A percentile compares a stretch with the other conserved stretches of the same genome.
These are phyloP conservation scores for Aspergillus tamarii DNA, from an alignment of 2,329 filamentous ascomycete genomes.

Conservation along the genomic window DNA sequence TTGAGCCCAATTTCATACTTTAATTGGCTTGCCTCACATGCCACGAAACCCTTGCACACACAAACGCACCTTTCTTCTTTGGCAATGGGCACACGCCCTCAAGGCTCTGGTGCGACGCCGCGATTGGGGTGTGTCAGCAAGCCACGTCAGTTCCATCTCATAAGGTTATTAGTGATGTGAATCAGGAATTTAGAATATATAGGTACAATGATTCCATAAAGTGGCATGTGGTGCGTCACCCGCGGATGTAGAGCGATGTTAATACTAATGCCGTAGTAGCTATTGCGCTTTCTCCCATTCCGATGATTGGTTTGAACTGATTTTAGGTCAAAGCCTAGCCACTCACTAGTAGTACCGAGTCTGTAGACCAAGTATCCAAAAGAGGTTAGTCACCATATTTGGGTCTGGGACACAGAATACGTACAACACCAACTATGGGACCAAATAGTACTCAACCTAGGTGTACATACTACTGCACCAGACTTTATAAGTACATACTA, in stretches of 20 bases:
- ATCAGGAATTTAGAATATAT: neutral
- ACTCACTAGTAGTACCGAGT: too few species aligned
- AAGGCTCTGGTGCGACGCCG: slow-evolving; percentile 34
- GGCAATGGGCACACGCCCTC: slow-evolving; percentile 36
- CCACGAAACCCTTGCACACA: neutral
- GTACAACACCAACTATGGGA: neutral
- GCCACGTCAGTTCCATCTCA: slow-evolving; percentile 40
- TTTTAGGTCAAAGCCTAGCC: neutral
- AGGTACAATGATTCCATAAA: neutral
- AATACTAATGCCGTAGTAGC: neutral
- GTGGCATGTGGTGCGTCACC: neutral
- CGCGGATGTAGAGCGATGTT: neutral
- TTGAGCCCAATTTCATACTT: neutral
- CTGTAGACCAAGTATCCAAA: neutral
- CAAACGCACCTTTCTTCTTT: slow-evolving; percentile 34
- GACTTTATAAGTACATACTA: too few species aligned
- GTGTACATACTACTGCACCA: too few species aligned
- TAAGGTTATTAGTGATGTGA: neutral
- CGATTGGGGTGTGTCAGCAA: slow-evolving; percentile 38
- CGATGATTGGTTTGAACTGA: neutral
- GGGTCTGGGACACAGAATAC: neutral
- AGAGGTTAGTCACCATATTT: neutral
- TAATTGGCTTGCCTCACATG: neutral
- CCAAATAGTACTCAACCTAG: neutral
- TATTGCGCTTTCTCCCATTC: neutral